phyloP scores from a whole-genome alignment of 345 rosid species.

The Pistacia atlantica region DNA sequence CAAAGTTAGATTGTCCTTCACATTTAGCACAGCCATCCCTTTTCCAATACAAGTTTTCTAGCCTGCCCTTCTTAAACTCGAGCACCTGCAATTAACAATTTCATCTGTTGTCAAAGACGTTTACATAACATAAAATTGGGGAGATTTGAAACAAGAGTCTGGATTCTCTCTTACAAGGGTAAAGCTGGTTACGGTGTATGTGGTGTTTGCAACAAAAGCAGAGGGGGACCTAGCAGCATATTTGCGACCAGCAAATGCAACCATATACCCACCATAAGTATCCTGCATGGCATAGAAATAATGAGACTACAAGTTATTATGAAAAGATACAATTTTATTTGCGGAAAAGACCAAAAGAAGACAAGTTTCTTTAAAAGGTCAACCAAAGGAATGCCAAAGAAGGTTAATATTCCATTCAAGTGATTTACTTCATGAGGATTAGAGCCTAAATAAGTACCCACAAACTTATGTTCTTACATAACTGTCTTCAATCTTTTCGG shows the following conservation, averaged over 20 bases:
- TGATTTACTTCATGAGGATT: background rate
- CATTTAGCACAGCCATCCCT: constrained; percentile 91
- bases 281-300: constrained; percentile 43
- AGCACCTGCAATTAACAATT: constrained; percentile 58
- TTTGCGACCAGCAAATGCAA: constrained; percentile 96
- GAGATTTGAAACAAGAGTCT: constrained; percentile 5
- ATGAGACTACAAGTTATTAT: background rate
- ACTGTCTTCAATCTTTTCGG: background rate
- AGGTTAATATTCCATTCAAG: background rate
- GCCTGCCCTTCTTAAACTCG: constrained; percentile 88
- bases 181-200: constrained; percentile 80
- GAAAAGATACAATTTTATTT: background rate
- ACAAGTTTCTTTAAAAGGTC: background rate
- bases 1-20: constrained; percentile 52
- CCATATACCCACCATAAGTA: constrained; percentile 80
- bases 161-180: constrained; percentile 68
- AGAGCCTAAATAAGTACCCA: background rate
- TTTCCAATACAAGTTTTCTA: constrained; percentile 93
- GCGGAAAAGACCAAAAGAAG: background rate
- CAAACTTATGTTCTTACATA: background rate
- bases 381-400: background rate
- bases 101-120: constrained; percentile 3
- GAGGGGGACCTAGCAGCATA: constrained; percentile 91
- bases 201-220: constrained; percentile 76
- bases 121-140: background rate